Base-by-base conservation (phyloP, 202 grass and related monocot genomes). In the Eragrostis tef region DNA sequence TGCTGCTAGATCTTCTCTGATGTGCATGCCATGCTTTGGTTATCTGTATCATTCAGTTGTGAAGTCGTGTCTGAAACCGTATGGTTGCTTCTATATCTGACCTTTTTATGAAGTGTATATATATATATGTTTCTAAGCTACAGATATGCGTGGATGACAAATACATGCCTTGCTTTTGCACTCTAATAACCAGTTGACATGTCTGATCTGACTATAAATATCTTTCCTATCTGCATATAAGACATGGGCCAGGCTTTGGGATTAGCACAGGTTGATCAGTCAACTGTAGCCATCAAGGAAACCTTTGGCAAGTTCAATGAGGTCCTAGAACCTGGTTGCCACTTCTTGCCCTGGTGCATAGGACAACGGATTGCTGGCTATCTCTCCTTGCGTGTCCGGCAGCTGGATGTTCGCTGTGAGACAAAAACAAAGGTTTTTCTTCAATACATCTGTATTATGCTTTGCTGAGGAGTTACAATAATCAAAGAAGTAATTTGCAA, bases 321-420 rank as follows among this genome's bases (percentile, higher is more conserved):
- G 21, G 79, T 98, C 16, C 90, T 98, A 19, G 88, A 98, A 53
- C 94, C 94, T 54, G 94, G 94, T 17, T 94, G 84, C 81, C 90
- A 94, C 67, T 86, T 71, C 74, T 42, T 94, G 29, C 94, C 94
- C 14, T 98, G 94, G 94, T 94, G 92, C 83, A 25, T 93, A 67
- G 92, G 94, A 17, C 62, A 86, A n/a, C 80, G 66, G 39, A 48
- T 94, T 80, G 86, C 92, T 75, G 92, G 88, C 54, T 93, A 94
- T 75, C 94, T 98, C 48, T 91, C 90, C 48, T 63, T 98, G 50
- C 84, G 88, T 71, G 77, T 94, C 81, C 83, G 86, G 49, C 94
- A 98, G 66, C 90, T 98, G 13, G 90, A 98, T 70, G 88, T 94
- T n/a, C 88, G 85, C 48, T 98, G 94, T 41, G 90, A 94, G 76